Evolutionary conservation across 768 basidiomycete genomes (phyloP).

Genomic region (Pholiota conissans): DNA sequence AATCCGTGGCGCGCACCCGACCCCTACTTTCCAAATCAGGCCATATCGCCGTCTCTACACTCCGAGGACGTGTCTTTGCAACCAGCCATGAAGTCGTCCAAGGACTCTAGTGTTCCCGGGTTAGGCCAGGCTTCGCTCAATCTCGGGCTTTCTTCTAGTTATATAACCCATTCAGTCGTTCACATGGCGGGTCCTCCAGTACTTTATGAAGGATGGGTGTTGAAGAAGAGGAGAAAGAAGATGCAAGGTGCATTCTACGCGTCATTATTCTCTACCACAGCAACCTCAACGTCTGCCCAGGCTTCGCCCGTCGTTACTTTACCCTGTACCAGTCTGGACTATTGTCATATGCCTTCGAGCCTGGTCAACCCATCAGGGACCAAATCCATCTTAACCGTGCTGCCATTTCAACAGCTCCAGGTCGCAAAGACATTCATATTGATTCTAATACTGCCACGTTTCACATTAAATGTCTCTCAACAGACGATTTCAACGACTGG

Average conservation of each 20-base stretch:
- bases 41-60: constrained; percentile 9
- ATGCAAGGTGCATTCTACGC: constrained; percentile 64
- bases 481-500: constrained; percentile 73
- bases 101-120: not conserved
- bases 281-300: constrained; percentile 34
- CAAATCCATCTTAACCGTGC: constrained; percentile 65
- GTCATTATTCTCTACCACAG: not conserved
- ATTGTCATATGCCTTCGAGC: constrained; percentile 75
- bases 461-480: constrained; percentile 76
- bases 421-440: constrained; percentile 78
- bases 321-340: constrained; percentile 64
- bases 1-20: not conserved
- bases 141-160: constrained; percentile 10
- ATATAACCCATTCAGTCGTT: constrained; percentile 8
- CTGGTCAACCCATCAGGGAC: constrained; percentile 71
- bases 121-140: constrained; percentile 9
- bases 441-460: constrained; percentile 78
- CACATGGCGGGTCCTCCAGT: constrained; percentile 17
- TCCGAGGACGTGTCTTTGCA: constrained; percentile 6
- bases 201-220: constrained; percentile 72
- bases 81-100: constrained; percentile 8
- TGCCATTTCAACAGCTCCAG: constrained; percentile 74
- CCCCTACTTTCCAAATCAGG: constrained; percentile 15
- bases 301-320: constrained; percentile 86
- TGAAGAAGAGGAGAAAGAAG: constrained; percentile 86